Evolutionary conservation across 2,329 filamentous ascomycete species (phyloP).

Genomic region (Microdochium bolleyi): DNA sequence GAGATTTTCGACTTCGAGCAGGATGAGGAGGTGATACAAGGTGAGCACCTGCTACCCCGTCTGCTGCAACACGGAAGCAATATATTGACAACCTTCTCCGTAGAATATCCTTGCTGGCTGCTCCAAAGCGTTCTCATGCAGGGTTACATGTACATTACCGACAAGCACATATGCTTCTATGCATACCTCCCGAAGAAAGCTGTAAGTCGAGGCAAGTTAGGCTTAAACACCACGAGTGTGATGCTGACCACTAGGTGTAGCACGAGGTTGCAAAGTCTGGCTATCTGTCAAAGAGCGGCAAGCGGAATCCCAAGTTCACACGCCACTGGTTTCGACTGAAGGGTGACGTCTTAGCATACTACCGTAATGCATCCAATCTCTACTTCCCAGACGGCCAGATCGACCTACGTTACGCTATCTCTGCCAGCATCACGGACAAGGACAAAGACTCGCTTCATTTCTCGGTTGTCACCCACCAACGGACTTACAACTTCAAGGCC

Average conservation of each 20-base stretch:
- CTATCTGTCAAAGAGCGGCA: conserved; percentile 80
- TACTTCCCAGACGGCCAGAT: conserved; percentile 92
- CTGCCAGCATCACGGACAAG: conserved; percentile 69
- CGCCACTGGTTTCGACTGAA: conserved; percentile 92
- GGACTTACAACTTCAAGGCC: conserved; percentile 80
- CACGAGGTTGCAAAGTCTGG: conserved; percentile 77
- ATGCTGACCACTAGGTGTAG: conserved; percentile 26
- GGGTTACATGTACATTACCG: conserved; percentile 92
- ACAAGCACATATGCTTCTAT: conserved; percentile 92
- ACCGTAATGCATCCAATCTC: conserved; percentile 70
- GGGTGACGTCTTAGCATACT: conserved; percentile 88
- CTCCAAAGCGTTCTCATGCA: conserved; percentile 86
- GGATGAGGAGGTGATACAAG: conserved; percentile 76
- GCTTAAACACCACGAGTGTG: background rate
- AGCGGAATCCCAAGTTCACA: conserved; percentile 78
- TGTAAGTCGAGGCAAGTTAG: conserved; percentile 35
- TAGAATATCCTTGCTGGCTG: conserved; percentile 90
- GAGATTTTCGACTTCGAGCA: conserved; percentile 80
- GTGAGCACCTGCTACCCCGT: conserved; percentile 26
- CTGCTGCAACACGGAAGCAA: background rate
- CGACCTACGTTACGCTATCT: conserved; percentile 85
- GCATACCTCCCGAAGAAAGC: conserved; percentile 93
- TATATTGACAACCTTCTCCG: background rate
- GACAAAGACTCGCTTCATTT: conserved; percentile 74
- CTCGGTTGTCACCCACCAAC: conserved; percentile 70